Evolutionary conservation across 2,329 filamentous ascomycete species (phyloP).

Genomic region (Colletotrichum orchidophilum): DNA sequence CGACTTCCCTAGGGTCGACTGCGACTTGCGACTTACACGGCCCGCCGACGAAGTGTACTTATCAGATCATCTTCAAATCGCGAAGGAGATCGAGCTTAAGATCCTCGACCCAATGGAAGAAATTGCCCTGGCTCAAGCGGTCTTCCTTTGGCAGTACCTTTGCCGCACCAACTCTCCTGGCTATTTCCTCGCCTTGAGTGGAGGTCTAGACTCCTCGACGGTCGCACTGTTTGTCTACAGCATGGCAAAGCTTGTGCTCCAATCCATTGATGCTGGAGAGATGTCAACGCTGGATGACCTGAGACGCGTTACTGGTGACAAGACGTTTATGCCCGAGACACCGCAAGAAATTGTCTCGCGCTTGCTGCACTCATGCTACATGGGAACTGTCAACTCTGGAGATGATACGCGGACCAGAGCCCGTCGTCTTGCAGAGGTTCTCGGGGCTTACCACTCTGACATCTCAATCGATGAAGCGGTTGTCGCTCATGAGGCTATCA

Average conservation of each 20-base stretch:
- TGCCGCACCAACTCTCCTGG: slow-evolving; percentile 57
- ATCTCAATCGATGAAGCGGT: slow-evolving; percentile 25
- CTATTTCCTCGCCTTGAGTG: slow-evolving; percentile 61
- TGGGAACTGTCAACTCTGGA: slow-evolving; percentile 69
- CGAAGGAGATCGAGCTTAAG: slow-evolving; percentile 29
- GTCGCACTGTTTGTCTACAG: slow-evolving; percentile 45
- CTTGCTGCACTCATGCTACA: slow-evolving; percentile 59
- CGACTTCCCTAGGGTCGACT: slow-evolving; percentile 37
- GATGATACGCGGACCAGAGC: slow-evolving; percentile 64
- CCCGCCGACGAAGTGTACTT: slow-evolving; percentile 39
- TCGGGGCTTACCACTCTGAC: not conserved
- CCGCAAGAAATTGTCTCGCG: slow-evolving; percentile 64
- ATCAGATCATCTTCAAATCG: slow-evolving; percentile 40
- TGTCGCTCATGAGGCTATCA: not conserved
- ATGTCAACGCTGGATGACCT: slow-evolving; percentile 39
- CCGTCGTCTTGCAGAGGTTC: slow-evolving; percentile 52
- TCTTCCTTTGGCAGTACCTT: slow-evolving; percentile 65
- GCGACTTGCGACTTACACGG: slow-evolving; percentile 35
- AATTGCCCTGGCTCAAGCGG: slow-evolving; percentile 39
- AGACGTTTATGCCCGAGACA: slow-evolving; percentile 53
- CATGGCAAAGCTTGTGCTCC: slow-evolving; percentile 66
- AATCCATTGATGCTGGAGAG: slow-evolving; percentile 55
- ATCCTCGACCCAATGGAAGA: slow-evolving; percentile 42
- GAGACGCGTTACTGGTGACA: slow-evolving; percentile 38
- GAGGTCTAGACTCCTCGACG: slow-evolving; percentile 33